A percentile compares a stretch with the other conserved stretches of the same genome.
phyloP scores from a whole-genome alignment of 139 green algal species.

The Chlorella ohadii region DNA sequence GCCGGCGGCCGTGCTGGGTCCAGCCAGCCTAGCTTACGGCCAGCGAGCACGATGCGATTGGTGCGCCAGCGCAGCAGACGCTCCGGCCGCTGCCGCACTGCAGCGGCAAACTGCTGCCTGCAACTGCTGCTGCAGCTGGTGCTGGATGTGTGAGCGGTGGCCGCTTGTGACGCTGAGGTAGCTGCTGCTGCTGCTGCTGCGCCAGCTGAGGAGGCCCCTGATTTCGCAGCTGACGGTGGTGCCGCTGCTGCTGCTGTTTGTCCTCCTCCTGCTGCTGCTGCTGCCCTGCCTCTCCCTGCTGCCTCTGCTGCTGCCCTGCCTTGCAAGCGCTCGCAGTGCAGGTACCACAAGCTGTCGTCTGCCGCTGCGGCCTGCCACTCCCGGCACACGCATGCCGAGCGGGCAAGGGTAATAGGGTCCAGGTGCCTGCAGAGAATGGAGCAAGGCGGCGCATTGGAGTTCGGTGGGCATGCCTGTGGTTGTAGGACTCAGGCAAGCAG shows the following conservation, averaged over 20 bases:
- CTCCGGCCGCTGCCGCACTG: too few species aligned
- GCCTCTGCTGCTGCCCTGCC: neutral
- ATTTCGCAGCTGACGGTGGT: neutral
- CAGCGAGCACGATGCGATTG: neutral
- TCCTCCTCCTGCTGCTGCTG: neutral
- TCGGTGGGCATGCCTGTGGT: too few species aligned
- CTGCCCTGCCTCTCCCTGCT: neutral
- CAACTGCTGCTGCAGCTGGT: neutral
- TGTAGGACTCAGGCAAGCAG: too few species aligned
- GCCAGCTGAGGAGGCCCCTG: neutral
- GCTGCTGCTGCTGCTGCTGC: neutral
- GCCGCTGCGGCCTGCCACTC: constrained; percentile 3
- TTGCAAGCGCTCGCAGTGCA: constrained; percentile 8
- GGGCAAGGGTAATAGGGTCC: constrained; percentile 3
- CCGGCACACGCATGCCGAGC: constrained; percentile 3
- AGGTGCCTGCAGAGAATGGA: neutral
- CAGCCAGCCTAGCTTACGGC: neutral
- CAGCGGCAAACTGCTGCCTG: too few species aligned
- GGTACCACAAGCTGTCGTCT: neutral
- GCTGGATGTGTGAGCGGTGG: neutral
- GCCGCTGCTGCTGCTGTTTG: neutral
- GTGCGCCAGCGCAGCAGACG: too few species aligned
- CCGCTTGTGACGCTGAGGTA: neutral
- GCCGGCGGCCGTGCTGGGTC: neutral
- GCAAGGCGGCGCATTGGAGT: too few species aligned